Conservation (phyloP, 257 asterid genomes). For the Handroanthus guayacan region DNA sequence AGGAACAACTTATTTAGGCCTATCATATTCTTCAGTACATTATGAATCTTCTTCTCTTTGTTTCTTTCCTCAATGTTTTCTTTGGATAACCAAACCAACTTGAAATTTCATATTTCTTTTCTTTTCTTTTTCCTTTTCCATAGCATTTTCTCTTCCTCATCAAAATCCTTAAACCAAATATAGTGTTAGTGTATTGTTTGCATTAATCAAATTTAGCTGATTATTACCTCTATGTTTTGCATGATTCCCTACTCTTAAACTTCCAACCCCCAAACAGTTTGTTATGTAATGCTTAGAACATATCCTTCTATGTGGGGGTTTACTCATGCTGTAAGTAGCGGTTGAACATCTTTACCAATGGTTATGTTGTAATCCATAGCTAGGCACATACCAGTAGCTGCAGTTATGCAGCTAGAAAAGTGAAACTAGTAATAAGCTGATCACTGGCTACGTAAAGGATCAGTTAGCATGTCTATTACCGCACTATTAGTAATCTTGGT, state of each 20-base stretch:
- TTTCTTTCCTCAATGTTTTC: no score
- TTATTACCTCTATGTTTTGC: conserved; percentile 12
- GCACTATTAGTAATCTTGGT: neutral
- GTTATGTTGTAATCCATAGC: neutral
- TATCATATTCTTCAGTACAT: no score
- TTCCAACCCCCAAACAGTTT: no score
- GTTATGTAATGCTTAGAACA: neutral
- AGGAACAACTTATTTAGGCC: no score
- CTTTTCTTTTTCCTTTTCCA: no score
- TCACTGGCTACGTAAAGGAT: neutral
- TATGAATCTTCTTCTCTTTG: no score
- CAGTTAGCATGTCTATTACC: neutral
- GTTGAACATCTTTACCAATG: neutral
- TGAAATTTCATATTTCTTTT: no score
- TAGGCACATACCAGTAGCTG: conserved; percentile 10
- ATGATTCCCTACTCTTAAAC: neutral
- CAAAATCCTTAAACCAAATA: no score
- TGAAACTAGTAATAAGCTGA: conserved; percentile 9
- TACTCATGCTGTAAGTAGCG: neutral
- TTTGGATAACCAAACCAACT: no score
- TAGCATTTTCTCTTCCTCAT: no score
- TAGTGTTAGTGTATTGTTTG: neutral
- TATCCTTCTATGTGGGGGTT: neutral
- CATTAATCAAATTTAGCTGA: neutral
- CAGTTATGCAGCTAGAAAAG: neutral